Conservation (phyloP, 495 filamentous ascomycete genomes). For the Aspergillus baeticus region DNA sequence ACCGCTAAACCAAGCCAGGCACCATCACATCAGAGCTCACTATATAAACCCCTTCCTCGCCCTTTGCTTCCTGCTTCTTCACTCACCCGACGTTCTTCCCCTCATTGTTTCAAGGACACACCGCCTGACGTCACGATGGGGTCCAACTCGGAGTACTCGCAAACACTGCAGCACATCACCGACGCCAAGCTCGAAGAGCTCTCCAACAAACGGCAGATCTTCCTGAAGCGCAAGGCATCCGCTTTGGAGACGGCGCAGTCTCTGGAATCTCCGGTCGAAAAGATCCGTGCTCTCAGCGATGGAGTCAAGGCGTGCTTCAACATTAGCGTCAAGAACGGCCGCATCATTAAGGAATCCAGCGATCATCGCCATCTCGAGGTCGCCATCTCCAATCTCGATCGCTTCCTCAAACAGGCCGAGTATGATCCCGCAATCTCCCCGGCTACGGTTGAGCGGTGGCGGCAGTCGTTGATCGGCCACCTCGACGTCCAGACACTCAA, state of each 20-base stretch:
- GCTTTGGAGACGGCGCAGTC: conserved; percentile 1
- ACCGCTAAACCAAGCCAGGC: too few species aligned
- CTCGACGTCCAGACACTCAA: conserved; percentile 16
- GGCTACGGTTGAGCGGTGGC: conserved; percentile 12
- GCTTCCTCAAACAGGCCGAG: conserved; percentile 15
- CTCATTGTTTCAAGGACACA: too few species aligned
- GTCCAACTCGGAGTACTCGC: conserved; percentile 14
- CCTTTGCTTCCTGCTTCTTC: too few species aligned
- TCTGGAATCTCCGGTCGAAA: background rate
- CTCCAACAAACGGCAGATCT: conserved; percentile 13
- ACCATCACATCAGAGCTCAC: too few species aligned
- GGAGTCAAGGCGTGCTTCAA: conserved; percentile 13
- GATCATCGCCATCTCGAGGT: background rate
- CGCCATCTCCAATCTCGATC: conserved; percentile 8
- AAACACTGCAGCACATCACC: conserved; percentile 18
- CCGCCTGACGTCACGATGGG: conserved; percentile 1
- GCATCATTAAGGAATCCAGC: background rate
- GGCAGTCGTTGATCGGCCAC: conserved; percentile 1
- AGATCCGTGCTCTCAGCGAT: background rate
- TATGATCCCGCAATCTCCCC: conserved; percentile 15
- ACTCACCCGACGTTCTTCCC: too few species aligned
- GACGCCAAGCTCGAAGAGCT: conserved; percentile 17
- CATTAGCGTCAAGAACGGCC: conserved; percentile 6
- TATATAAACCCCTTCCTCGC: too few species aligned
- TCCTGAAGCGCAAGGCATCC: conserved; percentile 5